Percentiles rank a stretch among this genome's conserved stretches.
Conservation (phyloP, 2,329 filamentous ascomycete genomes). For the Drechslerella stenobrocha region DNA sequence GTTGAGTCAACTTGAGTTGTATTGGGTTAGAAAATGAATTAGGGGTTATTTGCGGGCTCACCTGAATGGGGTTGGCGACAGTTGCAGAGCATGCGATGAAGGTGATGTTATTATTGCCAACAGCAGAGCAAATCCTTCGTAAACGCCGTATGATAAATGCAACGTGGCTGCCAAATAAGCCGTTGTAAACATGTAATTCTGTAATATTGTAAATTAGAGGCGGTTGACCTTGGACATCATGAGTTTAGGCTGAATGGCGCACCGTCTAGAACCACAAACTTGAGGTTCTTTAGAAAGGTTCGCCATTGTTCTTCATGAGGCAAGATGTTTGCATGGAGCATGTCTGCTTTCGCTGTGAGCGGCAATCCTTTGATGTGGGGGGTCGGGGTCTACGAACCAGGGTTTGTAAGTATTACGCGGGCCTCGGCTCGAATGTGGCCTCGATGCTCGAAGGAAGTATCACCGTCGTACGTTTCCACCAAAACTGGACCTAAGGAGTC, state of each 20-base stretch:
- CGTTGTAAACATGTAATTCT: slow-evolving; percentile 95
- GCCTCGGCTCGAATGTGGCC: slow-evolving; percentile 83
- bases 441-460: slow-evolving; percentile 79
- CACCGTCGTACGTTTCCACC: slow-evolving; percentile 94
- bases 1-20: neutral
- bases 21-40: no score
- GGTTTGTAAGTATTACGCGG: slow-evolving; percentile 94
- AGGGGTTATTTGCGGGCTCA: slow-evolving; percentile 16
- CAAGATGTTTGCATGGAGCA: slow-evolving; percentile 91
- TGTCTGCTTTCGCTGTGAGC: no score
- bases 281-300: slow-evolving; percentile 81
- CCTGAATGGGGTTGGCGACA: slow-evolving; percentile 76
- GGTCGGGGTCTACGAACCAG: slow-evolving; percentile 54
- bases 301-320: slow-evolving; percentile 91
- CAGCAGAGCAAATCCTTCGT: slow-evolving; percentile 80
- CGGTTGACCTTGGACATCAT: slow-evolving; percentile 61
- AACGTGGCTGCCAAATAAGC: slow-evolving; percentile 88
- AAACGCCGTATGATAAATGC: slow-evolving; percentile 91
- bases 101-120: slow-evolving; percentile 81
- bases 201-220: slow-evolving; percentile 3
- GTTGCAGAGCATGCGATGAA: slow-evolving; percentile 98
- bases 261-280: slow-evolving; percentile 74
- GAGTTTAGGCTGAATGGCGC: slow-evolving; percentile 49
- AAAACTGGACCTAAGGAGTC: slow-evolving; percentile 72
- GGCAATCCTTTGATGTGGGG: no score